phyloP scores from a whole-genome alignment of 768 basidiomycete species.

The Tulasnella sp. region DNA sequence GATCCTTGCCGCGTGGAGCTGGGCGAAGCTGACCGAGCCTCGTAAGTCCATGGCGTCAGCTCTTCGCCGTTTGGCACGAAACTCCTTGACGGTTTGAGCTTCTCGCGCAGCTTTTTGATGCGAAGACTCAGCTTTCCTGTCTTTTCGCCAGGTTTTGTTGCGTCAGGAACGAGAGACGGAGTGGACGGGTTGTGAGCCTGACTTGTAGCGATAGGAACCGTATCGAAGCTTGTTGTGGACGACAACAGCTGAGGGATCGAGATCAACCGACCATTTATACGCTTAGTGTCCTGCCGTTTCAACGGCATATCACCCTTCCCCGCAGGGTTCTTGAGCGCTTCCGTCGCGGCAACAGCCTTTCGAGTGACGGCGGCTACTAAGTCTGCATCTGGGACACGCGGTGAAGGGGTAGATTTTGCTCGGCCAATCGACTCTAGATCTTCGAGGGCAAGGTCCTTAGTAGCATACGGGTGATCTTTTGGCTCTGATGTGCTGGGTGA shows the following conservation, averaged over 20 bases:
- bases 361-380: constrained; percentile 58
- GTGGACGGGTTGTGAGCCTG: constrained; percentile 24
- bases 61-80: constrained; percentile 44
- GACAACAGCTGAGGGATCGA: constrained; percentile 55
- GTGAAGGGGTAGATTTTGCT: neutral
- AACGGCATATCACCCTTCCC: constrained; percentile 34
- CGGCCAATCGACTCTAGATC: constrained; percentile 2
- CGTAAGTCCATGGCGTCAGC: constrained; percentile 4
- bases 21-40: neutral
- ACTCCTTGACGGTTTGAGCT: constrained; percentile 43
- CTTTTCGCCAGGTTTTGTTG: constrained; percentile 18
- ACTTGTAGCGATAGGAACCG: constrained; percentile 38
- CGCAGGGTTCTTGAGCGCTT: constrained; percentile 41
- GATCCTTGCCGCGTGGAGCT: neutral
- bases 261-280: constrained; percentile 53
- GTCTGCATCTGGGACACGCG: constrained; percentile 23
- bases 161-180: constrained; percentile 23
- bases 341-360: constrained; percentile 55
- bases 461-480: constrained; percentile 3
- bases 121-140: constrained; percentile 58
- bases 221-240: constrained; percentile 57
- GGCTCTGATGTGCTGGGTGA: neutral
- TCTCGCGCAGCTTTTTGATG: constrained; percentile 61
- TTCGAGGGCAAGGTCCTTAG: neutral
- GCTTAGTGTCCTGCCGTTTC: constrained; percentile 37